A percentile compares a stretch with the other conserved stretches of the same genome.
Evolutionary conservation across 2,329 filamentous ascomycete species (phyloP).

Genomic region (Graphium sp.): DNA sequence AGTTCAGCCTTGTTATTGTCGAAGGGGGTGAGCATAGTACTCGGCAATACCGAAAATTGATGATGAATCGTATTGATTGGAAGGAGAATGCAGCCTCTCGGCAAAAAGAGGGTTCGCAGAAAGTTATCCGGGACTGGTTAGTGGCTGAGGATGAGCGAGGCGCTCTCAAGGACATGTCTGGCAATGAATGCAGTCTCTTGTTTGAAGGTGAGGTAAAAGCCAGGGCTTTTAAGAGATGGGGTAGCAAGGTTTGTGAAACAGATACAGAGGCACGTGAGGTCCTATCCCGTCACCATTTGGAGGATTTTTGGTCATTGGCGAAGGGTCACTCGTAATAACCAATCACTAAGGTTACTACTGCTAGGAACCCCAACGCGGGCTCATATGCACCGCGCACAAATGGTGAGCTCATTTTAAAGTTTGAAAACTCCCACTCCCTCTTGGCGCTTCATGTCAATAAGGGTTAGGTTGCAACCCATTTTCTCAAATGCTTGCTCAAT

Average conservation of each 20-base stretch:
- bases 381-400: too few relatives aligned
- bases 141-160: conserved; percentile 64
- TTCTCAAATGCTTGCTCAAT: too few relatives aligned
- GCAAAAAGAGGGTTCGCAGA: conserved; percentile 41
- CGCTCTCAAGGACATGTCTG: conserved; percentile 61
- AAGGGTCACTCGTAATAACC: conserved; percentile 2
- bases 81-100: conserved; percentile 66
- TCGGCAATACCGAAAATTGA: conserved; percentile 75
- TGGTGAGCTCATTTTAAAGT: too few relatives aligned
- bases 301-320: conserved; percentile 60
- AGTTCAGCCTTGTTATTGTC: conserved; percentile 75
- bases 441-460: too few relatives aligned
- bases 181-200: conserved; percentile 68
- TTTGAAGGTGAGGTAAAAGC: conserved; percentile 84
- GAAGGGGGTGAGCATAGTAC: conserved; percentile 79
- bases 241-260: conserved; percentile 79
- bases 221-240: conserved; percentile 73
- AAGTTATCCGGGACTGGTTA: conserved; percentile 57
- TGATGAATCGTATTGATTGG: conserved; percentile 92
- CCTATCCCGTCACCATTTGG: conserved; percentile 69
- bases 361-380: too few relatives aligned
- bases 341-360: too few relatives aligned
- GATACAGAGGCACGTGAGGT: conserved; percentile 77
- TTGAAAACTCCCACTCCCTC: too few relatives aligned
- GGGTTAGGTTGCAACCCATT: too few relatives aligned